These are phyloP conservation scores for Ustilago tritici DNA, from an alignment of 1,284 basidiomycete genomes.

Conservation along the genomic window DNA sequence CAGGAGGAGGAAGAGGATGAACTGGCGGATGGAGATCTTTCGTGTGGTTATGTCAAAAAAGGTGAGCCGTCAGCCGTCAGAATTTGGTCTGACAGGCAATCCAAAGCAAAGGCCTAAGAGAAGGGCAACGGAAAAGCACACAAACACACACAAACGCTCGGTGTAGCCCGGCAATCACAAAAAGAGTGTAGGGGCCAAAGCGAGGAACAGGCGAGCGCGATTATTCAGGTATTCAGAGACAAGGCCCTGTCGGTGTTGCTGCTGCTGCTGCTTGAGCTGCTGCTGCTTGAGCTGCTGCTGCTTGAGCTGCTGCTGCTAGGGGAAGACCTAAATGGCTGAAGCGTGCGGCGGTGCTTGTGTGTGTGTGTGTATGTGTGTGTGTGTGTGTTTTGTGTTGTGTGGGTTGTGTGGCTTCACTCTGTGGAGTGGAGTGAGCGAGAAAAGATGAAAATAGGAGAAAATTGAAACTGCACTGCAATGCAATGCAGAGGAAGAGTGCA, in stretches of 20 bases:
- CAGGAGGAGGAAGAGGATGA: background rate
- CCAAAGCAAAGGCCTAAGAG: background rate
- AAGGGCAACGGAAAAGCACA: background rate
- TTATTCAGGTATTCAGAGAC: slow-evolving; percentile 1
- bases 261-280: no score
- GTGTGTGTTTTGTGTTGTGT: slow-evolving; percentile 3
- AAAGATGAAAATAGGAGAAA: background rate
- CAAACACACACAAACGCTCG: background rate
- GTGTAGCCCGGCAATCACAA: slow-evolving; percentile 1
- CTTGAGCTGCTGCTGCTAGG: slow-evolving; percentile 11
- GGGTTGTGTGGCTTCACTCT: slow-evolving; percentile 1
- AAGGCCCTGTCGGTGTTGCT: slow-evolving; percentile 1
- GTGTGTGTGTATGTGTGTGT: background rate
- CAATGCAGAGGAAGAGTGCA: background rate
- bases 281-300: no score
- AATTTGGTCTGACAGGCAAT: slow-evolving; percentile 5
- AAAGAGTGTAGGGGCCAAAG: background rate
- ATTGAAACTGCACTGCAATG: background rate
- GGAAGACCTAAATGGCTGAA: background rate
- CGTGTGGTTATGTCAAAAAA: background rate
- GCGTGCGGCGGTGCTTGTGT: background rate
- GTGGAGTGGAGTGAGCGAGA: slow-evolving; percentile 5
- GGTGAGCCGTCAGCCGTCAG: background rate
- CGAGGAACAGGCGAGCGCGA: background rate
- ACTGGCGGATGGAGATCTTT: slow-evolving; percentile 4